Conservation (phyloP, 2,329 filamentous ascomycete genomes). For the Aaosphaeria pasadenensis region DNA sequence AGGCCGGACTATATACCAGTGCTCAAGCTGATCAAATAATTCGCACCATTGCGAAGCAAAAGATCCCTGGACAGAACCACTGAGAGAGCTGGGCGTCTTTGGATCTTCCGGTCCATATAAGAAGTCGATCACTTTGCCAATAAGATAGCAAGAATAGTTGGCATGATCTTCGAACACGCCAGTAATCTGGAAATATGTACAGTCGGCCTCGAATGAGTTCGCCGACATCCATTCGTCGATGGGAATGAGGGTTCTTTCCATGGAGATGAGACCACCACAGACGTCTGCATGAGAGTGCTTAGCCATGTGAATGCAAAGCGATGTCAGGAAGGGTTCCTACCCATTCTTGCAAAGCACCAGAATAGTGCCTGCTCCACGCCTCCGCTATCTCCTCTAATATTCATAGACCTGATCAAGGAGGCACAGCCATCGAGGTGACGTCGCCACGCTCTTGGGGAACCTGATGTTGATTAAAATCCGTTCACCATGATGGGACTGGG, state of each 20-base stretch:
- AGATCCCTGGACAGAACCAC: too few relatives aligned
- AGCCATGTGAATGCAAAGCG: too few relatives aligned
- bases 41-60: too few relatives aligned
- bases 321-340: too few relatives aligned
- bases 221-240: background rate
- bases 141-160: background rate
- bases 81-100: too few relatives aligned
- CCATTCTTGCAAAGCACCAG: slow-evolving; percentile 50
- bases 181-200: background rate
- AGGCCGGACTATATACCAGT: too few relatives aligned
- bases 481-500: too few relatives aligned
- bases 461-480: too few relatives aligned
- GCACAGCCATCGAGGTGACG: slow-evolving; percentile 58
- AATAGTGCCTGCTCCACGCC: slow-evolving; percentile 55
- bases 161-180: background rate
- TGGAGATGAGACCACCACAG: background rate
- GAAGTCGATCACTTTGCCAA: background rate
- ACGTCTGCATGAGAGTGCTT: background rate
- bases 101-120: too few relatives aligned
- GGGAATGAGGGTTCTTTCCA: background rate
- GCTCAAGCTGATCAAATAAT: too few relatives aligned
- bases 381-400: slow-evolving; percentile 48
- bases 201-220: background rate
- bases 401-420: slow-evolving; percentile 28
- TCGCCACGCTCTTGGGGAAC: slow-evolving; percentile 50